Percentiles rank a stretch among this genome's conserved stretches.
These are phyloP conservation scores for Metschnikowia bowlesiae DNA, from an alignment of 805 yeast species.

Conservation along the genomic window DNA sequence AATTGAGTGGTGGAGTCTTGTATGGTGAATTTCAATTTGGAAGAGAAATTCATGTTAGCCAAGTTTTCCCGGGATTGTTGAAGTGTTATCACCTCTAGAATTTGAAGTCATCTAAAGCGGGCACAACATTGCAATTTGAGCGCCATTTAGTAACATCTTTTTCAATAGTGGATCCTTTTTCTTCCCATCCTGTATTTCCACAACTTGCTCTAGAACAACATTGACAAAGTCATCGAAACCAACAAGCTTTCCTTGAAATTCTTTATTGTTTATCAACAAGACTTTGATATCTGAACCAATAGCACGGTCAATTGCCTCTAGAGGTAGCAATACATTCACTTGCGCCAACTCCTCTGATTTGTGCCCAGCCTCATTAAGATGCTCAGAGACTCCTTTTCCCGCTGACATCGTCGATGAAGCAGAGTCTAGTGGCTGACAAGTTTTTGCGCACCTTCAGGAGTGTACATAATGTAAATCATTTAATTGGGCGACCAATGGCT, in stretches of 20 bases:
- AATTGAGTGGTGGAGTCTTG: neutral
- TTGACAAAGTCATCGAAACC: slow-evolving; percentile 97
- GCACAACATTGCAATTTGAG: slow-evolving; percentile 62
- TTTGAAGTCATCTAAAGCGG: slow-evolving; percentile 1
- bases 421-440: neutral
- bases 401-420: neutral
- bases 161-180: slow-evolving; percentile 43
- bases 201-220: slow-evolving; percentile 79
- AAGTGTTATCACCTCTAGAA: neutral
- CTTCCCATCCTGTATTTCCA: slow-evolving; percentile 49
- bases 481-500: no score
- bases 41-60: neutral
- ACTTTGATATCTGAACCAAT: slow-evolving; percentile 79
- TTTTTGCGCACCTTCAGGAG: slow-evolving; percentile 1
- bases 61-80: neutral
- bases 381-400: neutral
- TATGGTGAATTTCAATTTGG: neutral
- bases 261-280: slow-evolving; percentile 57
- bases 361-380: neutral
- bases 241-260: slow-evolving; percentile 80
- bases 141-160: slow-evolving; percentile 67
- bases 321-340: slow-evolving; percentile 46
- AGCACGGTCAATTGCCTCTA: slow-evolving; percentile 84
- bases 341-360: neutral
- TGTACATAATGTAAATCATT: neutral